These are phyloP conservation scores for Gynostemma pentaphyllum DNA, from an alignment of 306 rosid species.

Conservation along the genomic window DNA sequence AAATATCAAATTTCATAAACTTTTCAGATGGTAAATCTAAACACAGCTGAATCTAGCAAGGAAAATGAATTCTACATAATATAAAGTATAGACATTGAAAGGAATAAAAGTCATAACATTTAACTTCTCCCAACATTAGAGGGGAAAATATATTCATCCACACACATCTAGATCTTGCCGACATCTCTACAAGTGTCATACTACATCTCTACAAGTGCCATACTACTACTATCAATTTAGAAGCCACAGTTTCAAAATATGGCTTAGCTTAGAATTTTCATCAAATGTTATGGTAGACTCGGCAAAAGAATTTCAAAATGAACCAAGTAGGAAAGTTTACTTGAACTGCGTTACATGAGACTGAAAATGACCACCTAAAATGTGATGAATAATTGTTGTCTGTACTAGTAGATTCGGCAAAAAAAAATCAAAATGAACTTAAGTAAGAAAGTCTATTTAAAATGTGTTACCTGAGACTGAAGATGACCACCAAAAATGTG, in stretches of 20 bases:
- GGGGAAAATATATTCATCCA: not conserved
- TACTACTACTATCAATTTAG: too few relatives aligned
- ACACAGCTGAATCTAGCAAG: slow-evolving; percentile 3
- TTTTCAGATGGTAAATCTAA: not conserved
- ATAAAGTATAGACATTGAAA: not conserved
- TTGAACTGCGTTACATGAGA: slow-evolving; percentile 53
- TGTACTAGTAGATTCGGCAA: not conserved
- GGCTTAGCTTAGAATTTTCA: not conserved
- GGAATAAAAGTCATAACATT: not conserved
- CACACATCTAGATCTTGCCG: not conserved
- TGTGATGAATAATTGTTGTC: slow-evolving; percentile 87
- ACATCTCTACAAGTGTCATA: not conserved
- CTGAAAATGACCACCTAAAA: slow-evolving; percentile 87
- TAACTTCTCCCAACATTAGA: not conserved
- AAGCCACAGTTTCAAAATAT: not conserved
- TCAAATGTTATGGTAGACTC: too few relatives aligned
- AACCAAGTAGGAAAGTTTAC: not conserved
- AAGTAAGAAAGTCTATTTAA: not conserved
- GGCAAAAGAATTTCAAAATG: not conserved
- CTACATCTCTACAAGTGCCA: not conserved
- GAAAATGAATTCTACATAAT: not conserved
- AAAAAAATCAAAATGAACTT: not conserved
- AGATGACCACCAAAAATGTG: slow-evolving; percentile 90
- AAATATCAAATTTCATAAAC: slow-evolving; percentile 6
- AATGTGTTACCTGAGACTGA: slow-evolving; percentile 68